A percentile compares a stretch with the other conserved stretches of the same genome.
Conservation (phyloP, 2,329 filamentous ascomycete species). For the Fusarium agapanthi region DNA sequence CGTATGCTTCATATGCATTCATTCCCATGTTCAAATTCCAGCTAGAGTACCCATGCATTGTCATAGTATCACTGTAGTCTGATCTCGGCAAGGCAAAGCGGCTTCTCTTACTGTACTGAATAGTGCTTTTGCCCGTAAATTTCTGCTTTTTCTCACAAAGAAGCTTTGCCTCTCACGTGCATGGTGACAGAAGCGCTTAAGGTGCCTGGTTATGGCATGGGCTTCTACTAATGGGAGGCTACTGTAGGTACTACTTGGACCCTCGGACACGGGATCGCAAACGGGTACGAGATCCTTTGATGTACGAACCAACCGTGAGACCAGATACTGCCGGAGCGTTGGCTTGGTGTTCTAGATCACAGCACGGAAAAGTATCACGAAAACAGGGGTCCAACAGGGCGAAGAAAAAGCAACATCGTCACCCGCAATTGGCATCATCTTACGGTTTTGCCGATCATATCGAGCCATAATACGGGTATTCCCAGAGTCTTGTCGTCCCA, state of each 20-base stretch:
- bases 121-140: neutral
- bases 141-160: neutral
- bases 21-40: neutral
- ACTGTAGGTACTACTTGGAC: conserved; percentile 14
- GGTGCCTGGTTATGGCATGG: neutral
- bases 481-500: conserved; percentile 34
- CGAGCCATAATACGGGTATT: conserved; percentile 28
- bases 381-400: conserved; percentile 17
- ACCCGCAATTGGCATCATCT: conserved; percentile 1
- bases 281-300: conserved; percentile 8
- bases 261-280: neutral
- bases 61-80: neutral
- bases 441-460: conserved; percentile 19
- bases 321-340: conserved; percentile 7
- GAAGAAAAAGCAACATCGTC: neutral
- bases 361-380: neutral
- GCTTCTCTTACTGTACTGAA: neutral
- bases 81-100: neutral
- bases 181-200: neutral
- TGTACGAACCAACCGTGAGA: conserved; percentile 20
- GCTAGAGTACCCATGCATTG: neutral
- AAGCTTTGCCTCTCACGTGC: neutral
- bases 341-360: conserved; percentile 15
- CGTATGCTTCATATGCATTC: neutral
- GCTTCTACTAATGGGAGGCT: neutral